Evolutionary conservation across 306 rosid species (phyloP).

Genomic region (Prinsepia uniflora): DNA sequence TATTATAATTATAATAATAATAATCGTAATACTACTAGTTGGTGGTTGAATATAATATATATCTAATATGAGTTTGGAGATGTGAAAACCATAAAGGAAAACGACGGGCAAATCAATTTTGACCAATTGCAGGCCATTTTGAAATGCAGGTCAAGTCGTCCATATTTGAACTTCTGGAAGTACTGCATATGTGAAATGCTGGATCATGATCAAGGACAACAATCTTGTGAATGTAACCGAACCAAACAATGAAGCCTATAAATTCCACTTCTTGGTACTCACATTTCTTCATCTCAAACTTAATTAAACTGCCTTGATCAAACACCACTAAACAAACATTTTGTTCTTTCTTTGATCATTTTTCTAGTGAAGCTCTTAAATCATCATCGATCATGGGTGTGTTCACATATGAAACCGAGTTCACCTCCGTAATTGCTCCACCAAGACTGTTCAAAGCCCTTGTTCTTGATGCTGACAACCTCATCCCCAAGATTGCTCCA

Average conservation of each 20-base stretch:
- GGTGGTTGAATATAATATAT: no score
- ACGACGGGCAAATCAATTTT: not conserved
- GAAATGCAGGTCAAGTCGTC: constrained; percentile 4
- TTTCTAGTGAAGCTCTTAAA: no score
- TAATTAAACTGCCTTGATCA: no score
- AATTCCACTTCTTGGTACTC: not conserved
- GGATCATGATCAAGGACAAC: not conserved
- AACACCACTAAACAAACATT: no score
- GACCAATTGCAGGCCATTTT: not conserved
- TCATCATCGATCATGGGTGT: constrained; percentile 6
- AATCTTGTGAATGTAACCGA: not conserved
- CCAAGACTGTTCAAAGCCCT: constrained; percentile 47
- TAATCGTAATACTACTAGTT: no score
- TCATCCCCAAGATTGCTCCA: constrained; percentile 18
- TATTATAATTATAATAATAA: no score
- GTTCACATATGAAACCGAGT: constrained; percentile 22
- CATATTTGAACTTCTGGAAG: constrained; percentile 2
- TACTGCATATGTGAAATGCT: not conserved
- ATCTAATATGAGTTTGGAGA: no score
- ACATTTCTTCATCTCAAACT: not conserved
- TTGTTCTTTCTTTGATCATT: no score
- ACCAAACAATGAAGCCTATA: not conserved
- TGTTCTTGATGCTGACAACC: constrained; percentile 32
- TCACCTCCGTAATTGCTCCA: constrained; percentile 35
- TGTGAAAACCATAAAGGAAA: not conserved